Evolutionary conservation across 1,139 yeast species (phyloP).

Genomic region (Taphrina wiesneri): DNA sequence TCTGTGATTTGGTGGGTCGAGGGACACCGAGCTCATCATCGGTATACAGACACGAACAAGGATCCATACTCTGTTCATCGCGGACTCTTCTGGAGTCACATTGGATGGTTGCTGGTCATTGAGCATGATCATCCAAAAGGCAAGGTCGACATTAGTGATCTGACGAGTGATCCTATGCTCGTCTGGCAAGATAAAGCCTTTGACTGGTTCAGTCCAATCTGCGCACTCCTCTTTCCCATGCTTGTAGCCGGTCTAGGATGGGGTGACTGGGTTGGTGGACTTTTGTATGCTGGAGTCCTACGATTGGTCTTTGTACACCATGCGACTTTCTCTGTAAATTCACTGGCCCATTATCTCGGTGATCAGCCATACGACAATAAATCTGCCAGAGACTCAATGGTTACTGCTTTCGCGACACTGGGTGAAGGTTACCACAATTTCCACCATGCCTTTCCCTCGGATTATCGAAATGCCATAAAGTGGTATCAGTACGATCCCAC

Average conservation of each 20-base stretch:
- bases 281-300: slow-evolving; percentile 83
- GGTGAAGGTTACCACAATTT: slow-evolving; percentile 99
- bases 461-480: slow-evolving; percentile 93
- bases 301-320: slow-evolving; percentile 87
- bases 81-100: slow-evolving; percentile 93
- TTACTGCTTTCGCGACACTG: slow-evolving; percentile 92
- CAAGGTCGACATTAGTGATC: slow-evolving; percentile 91
- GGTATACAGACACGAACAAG: slow-evolving; percentile 95
- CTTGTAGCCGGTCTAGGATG: slow-evolving; percentile 74
- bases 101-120: slow-evolving; percentile 95
- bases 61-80: slow-evolving; percentile 97
- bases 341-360: slow-evolving; percentile 98
- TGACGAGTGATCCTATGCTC: slow-evolving; percentile 85
- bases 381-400: slow-evolving; percentile 92
- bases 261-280: slow-evolving; percentile 92
- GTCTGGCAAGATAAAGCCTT: slow-evolving; percentile 93
- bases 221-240: slow-evolving; percentile 75
- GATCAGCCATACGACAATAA: slow-evolving; percentile 94
- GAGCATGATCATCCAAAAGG: slow-evolving; percentile 96
- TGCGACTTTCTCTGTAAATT: slow-evolving; percentile 97
- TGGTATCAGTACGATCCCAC: slow-evolving; percentile 99
- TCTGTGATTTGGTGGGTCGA: slow-evolving; percentile 99
- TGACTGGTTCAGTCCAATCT: slow-evolving; percentile 61
- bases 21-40: slow-evolving; percentile 94
- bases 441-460: slow-evolving; percentile 99